Base-by-base conservation (phyloP, 1,284 basidiomycete species). In the Xerocomus amazonicus region DNA sequence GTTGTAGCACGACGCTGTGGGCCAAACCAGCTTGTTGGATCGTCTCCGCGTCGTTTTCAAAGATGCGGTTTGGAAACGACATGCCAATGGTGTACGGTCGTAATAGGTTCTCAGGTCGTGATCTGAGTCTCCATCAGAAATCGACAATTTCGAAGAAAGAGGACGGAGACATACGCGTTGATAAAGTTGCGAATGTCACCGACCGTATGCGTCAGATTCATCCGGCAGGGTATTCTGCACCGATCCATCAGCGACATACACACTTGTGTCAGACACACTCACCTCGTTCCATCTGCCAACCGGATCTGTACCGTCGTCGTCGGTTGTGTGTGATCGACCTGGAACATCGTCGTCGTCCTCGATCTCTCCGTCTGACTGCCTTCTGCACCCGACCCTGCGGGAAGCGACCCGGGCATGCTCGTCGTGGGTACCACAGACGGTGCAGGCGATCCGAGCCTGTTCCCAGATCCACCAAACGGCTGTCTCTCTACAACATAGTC, bases 121-220 rank as follows among this genome's bases (percentile, higher is more conserved):
- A 83, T 2, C 90, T 92, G 59, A n/a, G 50, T 32, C 6, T 1
- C 43, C 29, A 45, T 48, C 40, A 53, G 45, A n/a, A n/a, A n/a
- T n/a, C n/a, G n/a, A n/a, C n/a, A n/a, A n/a, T n/a, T n/a, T n/a
- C n/a, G n/a, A n/a, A n/a, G n/a, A n/a, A n/a, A n/a, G n/a, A n/a
- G n/a, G n/a, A n/a, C n/a, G n/a, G n/a, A n/a, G n/a, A 86, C 92
- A 56, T 66, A 97, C 90, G 90, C 88, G 56, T 93, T 87, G 73
- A 98, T 92, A 66, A 92, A 92, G 58, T 77, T 81, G 46, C 93
- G 76, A 43, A 98, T 78, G 61, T 98, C 93, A 9, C 78, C 79
- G 8, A 99, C 83, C 0, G 92, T 98, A 64, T 98, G 93, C 9
- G 84, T 86, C 49, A 94, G 74, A 69, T 99, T 99, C 86, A 98